Percentiles rank a stretch among this genome's conserved stretches.
These are phyloP conservation scores for Pseudoperonospora humuli DNA, from an alignment of 352 stramenopile genomes.

Conservation along the genomic window DNA sequence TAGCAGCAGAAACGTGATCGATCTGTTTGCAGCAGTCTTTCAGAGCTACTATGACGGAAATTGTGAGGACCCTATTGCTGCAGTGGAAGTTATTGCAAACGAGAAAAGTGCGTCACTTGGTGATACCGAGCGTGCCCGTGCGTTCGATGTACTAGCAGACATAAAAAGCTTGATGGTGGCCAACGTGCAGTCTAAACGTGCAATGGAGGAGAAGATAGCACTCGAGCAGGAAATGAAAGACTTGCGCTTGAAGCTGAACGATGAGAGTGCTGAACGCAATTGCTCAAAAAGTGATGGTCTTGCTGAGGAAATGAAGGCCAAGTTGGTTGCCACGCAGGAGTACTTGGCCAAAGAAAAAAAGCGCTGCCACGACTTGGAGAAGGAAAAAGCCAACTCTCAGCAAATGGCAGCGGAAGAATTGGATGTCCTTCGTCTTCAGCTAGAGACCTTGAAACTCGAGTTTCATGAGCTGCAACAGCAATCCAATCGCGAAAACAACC, in stretches of 20 bases:
- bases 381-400: conserved; percentile 14
- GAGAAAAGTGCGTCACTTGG: conserved; percentile 14
- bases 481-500: conserved; percentile 17
- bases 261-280: conserved; percentile 1
- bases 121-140: conserved; percentile 16
- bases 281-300: conserved; percentile 5
- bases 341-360: conserved; percentile 15
- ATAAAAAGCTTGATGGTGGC: conserved; percentile 21
- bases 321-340: conserved; percentile 16
- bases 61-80: conserved; percentile 11
- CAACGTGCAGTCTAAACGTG: conserved; percentile 14
- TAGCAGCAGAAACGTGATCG: conserved; percentile 24
- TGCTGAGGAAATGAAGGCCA: conserved; percentile 11
- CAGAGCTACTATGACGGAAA: conserved; percentile 17
- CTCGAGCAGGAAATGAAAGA: conserved; percentile 41
- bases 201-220: conserved; percentile 31
- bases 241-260: conserved; percentile 14
- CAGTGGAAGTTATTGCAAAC: conserved; percentile 16
- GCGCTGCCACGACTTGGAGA: conserved; percentile 12
- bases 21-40: conserved; percentile 30
- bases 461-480: conserved; percentile 2
- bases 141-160: conserved; percentile 27
- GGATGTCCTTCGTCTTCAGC: conserved; percentile 17
- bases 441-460: conserved; percentile 21
- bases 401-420: conserved; percentile 30